A percentile compares a stretch with the other conserved stretches of the same genome.
Evolutionary conservation across 129 eudicot genomes (phyloP).

Genomic region (Chrysanthemum lavandulifolium): DNA sequence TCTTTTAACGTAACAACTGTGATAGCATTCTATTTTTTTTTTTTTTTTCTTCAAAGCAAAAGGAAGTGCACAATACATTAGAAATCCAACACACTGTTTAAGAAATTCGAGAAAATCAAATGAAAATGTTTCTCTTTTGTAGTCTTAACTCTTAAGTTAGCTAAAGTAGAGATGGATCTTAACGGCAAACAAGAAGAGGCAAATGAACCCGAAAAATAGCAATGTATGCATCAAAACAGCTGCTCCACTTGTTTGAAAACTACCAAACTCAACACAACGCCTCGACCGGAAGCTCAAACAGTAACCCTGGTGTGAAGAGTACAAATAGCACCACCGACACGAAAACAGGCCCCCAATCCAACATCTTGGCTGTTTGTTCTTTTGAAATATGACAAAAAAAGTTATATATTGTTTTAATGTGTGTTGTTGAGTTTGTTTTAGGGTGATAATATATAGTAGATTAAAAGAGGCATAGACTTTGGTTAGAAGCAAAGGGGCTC

Average conservation of each 20-base stretch:
- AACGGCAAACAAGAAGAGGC: constrained; percentile 53
- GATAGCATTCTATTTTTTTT: background rate
- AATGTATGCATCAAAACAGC: constrained; percentile 53
- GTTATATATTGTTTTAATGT: background rate
- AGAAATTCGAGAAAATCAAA: background rate
- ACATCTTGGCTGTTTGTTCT: constrained; percentile 21
- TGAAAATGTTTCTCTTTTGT: background rate
- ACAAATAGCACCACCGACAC: constrained; percentile 60
- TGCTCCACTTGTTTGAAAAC: constrained; percentile 56
- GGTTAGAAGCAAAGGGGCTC: constrained; percentile 31
- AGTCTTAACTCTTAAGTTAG: background rate
- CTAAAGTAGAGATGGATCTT: constrained; percentile 53
- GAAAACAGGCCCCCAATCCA: constrained; percentile 71
- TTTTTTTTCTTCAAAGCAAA: background rate
- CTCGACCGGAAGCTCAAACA: constrained; percentile 62
- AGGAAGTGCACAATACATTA: background rate
- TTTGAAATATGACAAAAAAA: background rate
- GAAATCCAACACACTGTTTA: background rate
- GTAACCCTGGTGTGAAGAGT: constrained; percentile 62
- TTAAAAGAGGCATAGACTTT: constrained; percentile 30
- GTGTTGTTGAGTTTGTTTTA: background rate
- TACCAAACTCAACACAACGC: constrained; percentile 63
- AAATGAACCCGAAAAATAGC: constrained; percentile 57
- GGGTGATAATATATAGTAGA: constrained; percentile 3
- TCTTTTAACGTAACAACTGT: background rate